Percentiles rank a stretch among this genome's conserved stretches.
These are phyloP conservation scores for Diplodia seriata DNA, from an alignment of 2,329 filamentous ascomycete genomes.

Conservation along the genomic window DNA sequence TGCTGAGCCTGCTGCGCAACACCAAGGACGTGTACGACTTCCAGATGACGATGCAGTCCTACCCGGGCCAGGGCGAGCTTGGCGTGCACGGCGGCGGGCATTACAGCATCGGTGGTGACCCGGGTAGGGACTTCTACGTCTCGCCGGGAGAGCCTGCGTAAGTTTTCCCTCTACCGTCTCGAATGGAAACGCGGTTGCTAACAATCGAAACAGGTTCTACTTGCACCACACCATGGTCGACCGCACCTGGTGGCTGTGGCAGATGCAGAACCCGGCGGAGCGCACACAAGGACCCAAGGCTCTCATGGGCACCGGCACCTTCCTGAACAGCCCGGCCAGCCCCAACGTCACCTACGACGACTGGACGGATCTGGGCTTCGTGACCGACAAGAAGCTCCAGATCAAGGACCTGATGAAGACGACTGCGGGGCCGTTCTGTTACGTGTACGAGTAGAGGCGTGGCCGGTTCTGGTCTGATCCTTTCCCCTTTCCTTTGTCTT, in stretches of 20 bases:
- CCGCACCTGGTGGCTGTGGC: constrained; percentile 59
- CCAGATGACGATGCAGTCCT: constrained; percentile 49
- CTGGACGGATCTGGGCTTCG: constrained; percentile 44
- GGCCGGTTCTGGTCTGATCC: background rate
- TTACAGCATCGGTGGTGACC: constrained; percentile 56
- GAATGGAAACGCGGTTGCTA: background rate
- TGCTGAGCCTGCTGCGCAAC: constrained; percentile 38
- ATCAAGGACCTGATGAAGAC: constrained; percentile 53
- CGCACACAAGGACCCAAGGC: constrained; percentile 42
- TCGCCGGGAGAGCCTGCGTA: constrained; percentile 54
- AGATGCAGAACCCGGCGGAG: constrained; percentile 51
- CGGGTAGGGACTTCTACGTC: constrained; percentile 54
- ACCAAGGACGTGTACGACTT: constrained; percentile 45
- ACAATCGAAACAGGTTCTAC: constrained; percentile 25
- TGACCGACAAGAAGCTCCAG: constrained; percentile 35
- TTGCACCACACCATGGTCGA: constrained; percentile 59
- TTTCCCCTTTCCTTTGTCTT: background rate
- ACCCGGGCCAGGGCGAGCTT: constrained; percentile 43
- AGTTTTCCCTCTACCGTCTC: constrained; percentile 46
- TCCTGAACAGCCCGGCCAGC: constrained; percentile 55
- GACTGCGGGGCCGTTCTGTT: constrained; percentile 55
- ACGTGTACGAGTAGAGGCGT: constrained; percentile 48
- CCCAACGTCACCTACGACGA: constrained; percentile 56
- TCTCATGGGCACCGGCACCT: constrained; percentile 50
- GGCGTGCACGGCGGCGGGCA: constrained; percentile 58